Base-by-base conservation (phyloP, 305 asterid species). In the Solanum hybrid region DNA sequence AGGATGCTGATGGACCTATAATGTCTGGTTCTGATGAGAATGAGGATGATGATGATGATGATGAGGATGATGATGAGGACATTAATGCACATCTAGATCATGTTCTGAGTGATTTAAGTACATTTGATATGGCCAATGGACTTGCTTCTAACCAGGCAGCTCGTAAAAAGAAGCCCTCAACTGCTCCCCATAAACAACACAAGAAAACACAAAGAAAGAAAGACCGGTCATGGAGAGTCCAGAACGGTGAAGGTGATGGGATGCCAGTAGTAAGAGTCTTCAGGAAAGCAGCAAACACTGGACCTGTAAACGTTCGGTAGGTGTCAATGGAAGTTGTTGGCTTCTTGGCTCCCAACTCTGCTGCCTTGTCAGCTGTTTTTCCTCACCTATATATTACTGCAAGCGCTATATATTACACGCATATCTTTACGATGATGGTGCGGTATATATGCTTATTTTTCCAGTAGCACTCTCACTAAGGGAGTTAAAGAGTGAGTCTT, bases 201-300 rank as follows among this genome's bases (percentile, higher is more conserved):
- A 96, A 94, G 95, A 97, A 97, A 89, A 96, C 97, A 16, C 98
- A 94, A 73, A 93, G 96, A 84, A 95, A 94, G 96, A 97, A 97
- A 91, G 98, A 96, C 69, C 92, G 99, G 7, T 66, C 97, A 22
- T 97, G 99, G 98, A 96, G 98, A 92, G 96, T 94, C 29, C 87
- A 86, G 75, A 90, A 90, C 20, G 90, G 89, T 60, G 98, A 90
- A 73, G 94, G 94, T 24, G 99, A 97, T 90, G 99, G 98, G 85
- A 96, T 96, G 99, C 98, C 99, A 1, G 92, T 94, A 7, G 95
- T 93, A 77, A 91, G 96, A 92, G 99, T 92, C 38, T 94, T 94
- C 91, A 97, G 93, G 88, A 97, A 96, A 93, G 94, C 95, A 1
- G 91, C 91, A 60, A 96, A 93, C 80, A 89, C 96, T 20, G 98